Evolutionary conservation across 805 yeast genomes (phyloP).

Genomic region (Wickerhamiella allomyrinae): DNA sequence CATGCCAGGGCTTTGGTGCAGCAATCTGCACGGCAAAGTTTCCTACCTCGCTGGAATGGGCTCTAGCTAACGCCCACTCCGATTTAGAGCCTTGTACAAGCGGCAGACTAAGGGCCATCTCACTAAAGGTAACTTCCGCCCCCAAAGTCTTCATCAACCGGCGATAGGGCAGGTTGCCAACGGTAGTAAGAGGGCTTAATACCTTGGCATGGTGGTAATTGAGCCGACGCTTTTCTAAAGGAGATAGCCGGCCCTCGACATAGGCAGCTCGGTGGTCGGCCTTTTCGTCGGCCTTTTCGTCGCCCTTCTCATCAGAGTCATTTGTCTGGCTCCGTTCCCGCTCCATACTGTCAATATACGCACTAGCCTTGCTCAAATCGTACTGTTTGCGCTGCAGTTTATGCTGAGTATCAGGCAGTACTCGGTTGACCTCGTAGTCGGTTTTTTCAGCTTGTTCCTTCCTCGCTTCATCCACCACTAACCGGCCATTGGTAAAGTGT

Average conservation of each 20-base stretch:
- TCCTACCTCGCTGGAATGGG: conserved; percentile 66
- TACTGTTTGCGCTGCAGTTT: conserved; percentile 48
- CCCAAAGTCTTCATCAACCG: conserved; percentile 81
- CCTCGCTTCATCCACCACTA: conserved; percentile 31
- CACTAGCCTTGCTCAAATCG: conserved; percentile 42
- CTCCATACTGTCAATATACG: conserved; percentile 46
- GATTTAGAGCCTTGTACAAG: conserved; percentile 78
- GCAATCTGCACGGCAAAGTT: conserved; percentile 94
- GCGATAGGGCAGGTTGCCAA: conserved; percentile 91
- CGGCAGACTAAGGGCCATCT: conserved; percentile 86
- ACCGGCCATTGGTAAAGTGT: conserved; percentile 35
- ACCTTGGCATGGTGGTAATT: conserved; percentile 64
- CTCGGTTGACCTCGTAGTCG: conserved; percentile 52
- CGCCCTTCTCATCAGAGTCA: conserved; percentile 19
- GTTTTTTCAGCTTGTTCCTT: conserved; percentile 24
- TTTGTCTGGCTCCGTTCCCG: conserved; percentile 12
- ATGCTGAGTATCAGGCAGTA: conserved; percentile 33
- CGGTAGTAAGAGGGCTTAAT: conserved; percentile 91
- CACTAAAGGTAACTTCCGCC: conserved; percentile 85
- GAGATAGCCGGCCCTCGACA: conserved; percentile 60
- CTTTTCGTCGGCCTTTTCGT: conserved; percentile 26
- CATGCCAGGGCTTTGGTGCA: conserved; percentile 83
- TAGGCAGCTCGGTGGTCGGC: conserved; percentile 34
- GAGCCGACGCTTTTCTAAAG: conserved; percentile 68
- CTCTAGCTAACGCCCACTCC: conserved; percentile 96